Conservation (phyloP, 176 grass and related monocot species). For the Musa itinerans region DNA sequence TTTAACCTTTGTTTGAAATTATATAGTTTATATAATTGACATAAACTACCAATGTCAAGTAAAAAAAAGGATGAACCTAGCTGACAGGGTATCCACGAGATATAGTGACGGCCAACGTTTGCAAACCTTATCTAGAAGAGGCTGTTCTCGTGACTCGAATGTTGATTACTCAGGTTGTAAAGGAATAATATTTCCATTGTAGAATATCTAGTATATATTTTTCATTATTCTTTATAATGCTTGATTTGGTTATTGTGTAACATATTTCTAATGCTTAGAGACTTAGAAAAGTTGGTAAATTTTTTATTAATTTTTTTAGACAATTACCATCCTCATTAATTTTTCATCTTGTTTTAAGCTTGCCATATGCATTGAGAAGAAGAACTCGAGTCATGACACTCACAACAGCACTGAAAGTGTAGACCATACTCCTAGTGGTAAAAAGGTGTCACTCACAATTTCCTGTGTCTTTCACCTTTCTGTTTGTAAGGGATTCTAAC, state of each 20-base stretch:
- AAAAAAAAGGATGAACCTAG: background rate
- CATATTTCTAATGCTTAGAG: background rate
- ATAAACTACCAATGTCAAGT: background rate
- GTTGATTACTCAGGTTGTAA: too few species aligned
- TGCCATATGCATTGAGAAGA: conserved; percentile 80
- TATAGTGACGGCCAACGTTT: too few species aligned
- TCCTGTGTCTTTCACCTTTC: conserved; percentile 4
- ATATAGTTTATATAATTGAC: background rate
- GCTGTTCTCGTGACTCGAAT: too few species aligned
- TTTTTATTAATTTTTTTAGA: background rate
- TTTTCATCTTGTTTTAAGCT: conserved; percentile 45
- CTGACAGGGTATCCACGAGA: too few species aligned
- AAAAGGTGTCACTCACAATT: conserved; percentile 36
- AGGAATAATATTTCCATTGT: too few species aligned
- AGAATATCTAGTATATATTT: background rate
- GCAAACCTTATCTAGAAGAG: too few species aligned
- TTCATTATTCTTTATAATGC: background rate
- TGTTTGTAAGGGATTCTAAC: conserved; percentile 25
- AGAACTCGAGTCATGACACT: conserved; percentile 54
- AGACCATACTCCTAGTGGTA: conserved; percentile 33
- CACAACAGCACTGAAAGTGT: conserved; percentile 32
- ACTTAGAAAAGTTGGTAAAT: background rate
- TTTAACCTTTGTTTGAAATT: background rate
- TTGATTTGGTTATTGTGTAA: background rate
- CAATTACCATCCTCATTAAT: conserved; percentile 18